phyloP scores from a whole-genome alignment of 169 alveolate species.

The Sarcocystis neurona region DNA sequence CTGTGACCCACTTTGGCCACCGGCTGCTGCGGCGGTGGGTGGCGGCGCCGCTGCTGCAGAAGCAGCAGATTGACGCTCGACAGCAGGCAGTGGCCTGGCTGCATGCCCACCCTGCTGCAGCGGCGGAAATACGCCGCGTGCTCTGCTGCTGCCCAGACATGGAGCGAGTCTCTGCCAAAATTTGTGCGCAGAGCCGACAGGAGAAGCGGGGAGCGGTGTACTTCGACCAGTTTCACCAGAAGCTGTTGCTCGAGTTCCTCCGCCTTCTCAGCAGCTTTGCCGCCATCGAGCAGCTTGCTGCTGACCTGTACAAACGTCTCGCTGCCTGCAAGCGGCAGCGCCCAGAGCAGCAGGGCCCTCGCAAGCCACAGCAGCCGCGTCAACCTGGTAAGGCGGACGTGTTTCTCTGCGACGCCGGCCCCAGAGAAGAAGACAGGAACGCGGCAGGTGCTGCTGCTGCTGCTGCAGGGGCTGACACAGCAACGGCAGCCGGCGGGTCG shows the following conservation, averaged over 20 bases:
- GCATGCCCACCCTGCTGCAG: constrained; percentile 70
- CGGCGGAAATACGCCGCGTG: constrained; percentile 24
- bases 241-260: constrained; percentile 42
- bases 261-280: constrained; percentile 35
- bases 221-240: constrained; percentile 54
- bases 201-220: constrained; percentile 85
- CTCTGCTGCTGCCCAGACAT: constrained; percentile 73
- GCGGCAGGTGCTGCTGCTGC: not conserved
- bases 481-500: no score
- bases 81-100: constrained; percentile 89
- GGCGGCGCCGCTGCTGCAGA: constrained; percentile 87
- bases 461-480: not conserved
- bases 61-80: constrained; percentile 86
- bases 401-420: no score
- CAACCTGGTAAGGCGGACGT: no score
- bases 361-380: no score
- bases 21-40: constrained; percentile 92
- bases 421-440: not conserved
- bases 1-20: constrained; percentile 93
- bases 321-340: not conserved
- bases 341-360: not conserved
- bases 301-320: not conserved
- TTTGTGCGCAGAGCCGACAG: constrained; percentile 82
- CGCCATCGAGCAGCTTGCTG: not conserved
- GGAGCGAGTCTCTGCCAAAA: constrained; percentile 81